Conservation (phyloP, 2,329 filamentous ascomycete genomes). For the Clonostachys solani region DNA sequence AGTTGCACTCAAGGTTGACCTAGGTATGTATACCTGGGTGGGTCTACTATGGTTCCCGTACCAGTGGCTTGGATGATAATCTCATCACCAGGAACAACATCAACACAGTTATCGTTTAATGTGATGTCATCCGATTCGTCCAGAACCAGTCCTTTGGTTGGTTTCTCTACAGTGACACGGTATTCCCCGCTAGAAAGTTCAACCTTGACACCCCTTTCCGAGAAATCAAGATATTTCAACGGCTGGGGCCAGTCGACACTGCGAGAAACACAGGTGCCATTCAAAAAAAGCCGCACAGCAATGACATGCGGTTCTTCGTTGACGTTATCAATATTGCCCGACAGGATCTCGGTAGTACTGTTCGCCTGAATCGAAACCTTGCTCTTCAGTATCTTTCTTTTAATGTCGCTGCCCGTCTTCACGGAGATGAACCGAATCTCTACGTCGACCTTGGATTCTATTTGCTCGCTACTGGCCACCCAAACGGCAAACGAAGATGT, state of each 20-base stretch:
- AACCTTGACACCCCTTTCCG: not conserved
- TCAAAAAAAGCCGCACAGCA: not conserved
- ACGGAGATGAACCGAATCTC: slow-evolving; percentile 30
- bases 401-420: too few relatives aligned
- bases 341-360: not conserved
- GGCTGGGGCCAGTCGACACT: not conserved
- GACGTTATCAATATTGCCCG: not conserved
- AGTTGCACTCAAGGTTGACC: too few relatives aligned
- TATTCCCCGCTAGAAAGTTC: not conserved
- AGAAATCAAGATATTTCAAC: not conserved
- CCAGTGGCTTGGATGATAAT: too few relatives aligned
- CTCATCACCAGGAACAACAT: not conserved
- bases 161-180: not conserved
- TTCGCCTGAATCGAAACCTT: not conserved
- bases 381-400: too few relatives aligned
- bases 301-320: not conserved
- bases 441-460: slow-evolving; percentile 20
- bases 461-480: slow-evolving; percentile 28
- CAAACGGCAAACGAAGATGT: slow-evolving; percentile 26
- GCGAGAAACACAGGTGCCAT: not conserved
- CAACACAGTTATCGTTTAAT: not conserved
- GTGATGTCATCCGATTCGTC: not conserved
- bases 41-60: too few relatives aligned
- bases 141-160: not conserved
- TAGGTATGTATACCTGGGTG: too few relatives aligned